Evolutionary conservation across 768 basidiomycete species (phyloP).

Genomic region (Candolleomyces eurysporus): DNA sequence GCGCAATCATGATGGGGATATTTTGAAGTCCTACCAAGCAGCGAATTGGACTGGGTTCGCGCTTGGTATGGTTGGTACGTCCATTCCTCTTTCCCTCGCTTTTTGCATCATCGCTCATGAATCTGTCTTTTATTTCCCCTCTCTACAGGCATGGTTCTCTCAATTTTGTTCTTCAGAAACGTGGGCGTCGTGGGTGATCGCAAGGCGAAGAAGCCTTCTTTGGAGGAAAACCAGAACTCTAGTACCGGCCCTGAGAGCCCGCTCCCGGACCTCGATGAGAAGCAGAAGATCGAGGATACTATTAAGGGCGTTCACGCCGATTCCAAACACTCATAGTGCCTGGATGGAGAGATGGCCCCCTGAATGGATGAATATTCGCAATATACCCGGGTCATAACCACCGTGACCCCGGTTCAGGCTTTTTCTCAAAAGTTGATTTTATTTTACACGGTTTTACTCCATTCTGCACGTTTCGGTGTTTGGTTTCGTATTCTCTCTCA

Average conservation of each 20-base stretch:
- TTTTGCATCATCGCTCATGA: neutral
- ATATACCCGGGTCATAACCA: too few species aligned
- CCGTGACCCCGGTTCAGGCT: too few species aligned
- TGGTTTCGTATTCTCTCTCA: too few species aligned
- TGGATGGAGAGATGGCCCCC: too few species aligned
- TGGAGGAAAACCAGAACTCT: neutral
- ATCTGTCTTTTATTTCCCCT: neutral
- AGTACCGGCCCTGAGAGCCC: neutral
- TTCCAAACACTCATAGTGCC: too few species aligned
- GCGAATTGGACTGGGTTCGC: slow-evolving; percentile 66
- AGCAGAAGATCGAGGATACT: neutral
- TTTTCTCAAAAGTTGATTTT: too few species aligned
- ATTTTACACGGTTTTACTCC: too few species aligned
- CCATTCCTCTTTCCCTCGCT: neutral
- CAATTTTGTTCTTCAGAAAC: slow-evolving; percentile 24
- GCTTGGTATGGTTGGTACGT: slow-evolving; percentile 59
- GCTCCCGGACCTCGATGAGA: neutral
- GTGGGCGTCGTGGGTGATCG: slow-evolving; percentile 26
- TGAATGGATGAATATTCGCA: too few species aligned
- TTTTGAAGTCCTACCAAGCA: slow-evolving; percentile 51
- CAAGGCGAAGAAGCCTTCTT: neutral
- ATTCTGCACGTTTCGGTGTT: too few species aligned
- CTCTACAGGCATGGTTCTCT: slow-evolving; percentile 5
- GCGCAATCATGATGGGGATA: slow-evolving; percentile 24
- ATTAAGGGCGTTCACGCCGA: too few species aligned